Base-by-base conservation (phyloP, 2,329 filamentous ascomycete genomes). In the Ophiostoma himal-ulmi region DNA sequence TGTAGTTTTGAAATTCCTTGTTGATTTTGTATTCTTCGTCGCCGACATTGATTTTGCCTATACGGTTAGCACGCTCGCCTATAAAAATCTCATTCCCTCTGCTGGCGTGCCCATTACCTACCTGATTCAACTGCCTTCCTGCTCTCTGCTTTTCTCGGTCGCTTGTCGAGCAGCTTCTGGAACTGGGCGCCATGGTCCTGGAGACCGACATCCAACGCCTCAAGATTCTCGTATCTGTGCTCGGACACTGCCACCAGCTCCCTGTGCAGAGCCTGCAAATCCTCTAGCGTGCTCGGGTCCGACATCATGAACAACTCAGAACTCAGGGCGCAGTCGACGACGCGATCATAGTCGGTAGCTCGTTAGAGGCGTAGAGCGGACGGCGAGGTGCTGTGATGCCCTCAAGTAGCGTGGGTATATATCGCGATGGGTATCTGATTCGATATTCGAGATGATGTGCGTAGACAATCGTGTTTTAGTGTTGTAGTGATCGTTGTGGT, bases 1-100 rank as follows among this genome's bases (percentile, higher is more conserved):
- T 87, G 75, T 90, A 88, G 79, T 97, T 90, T 77, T 94, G 89
- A 80, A 99, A 98, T 73, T 93, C 89, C 70, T 91, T 86, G 80
- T 96, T 97, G 81, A 99, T 83, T 30, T 85, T 82, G 79, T 93
- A 98, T 76, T 94, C 88, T 44, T 87, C 85, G 73, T 89, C 90
- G 75, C 87, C 86, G 71, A 97, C 81, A 44, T 83, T 87, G 75
- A 98, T 84, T 78, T 91, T 94, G 71, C 92, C 93, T 95, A 75
- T 26, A 57, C 13, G 3, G 36, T 69, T 60, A 60, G 54, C n/a
- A 34, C 44, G 44, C 44, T 48, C 17, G 5, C 44, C 44, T 48
- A 48, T n/a, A 8, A 6, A 6, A 48, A 7, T 20, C 14, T 48
- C 44, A 48, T n/a, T 5, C 11, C 52, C n/a, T 57, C 30, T 14